These are phyloP conservation scores for Panicum miliaceum DNA, from an alignment of 176 grass and related monocot species.

Conservation along the genomic window DNA sequence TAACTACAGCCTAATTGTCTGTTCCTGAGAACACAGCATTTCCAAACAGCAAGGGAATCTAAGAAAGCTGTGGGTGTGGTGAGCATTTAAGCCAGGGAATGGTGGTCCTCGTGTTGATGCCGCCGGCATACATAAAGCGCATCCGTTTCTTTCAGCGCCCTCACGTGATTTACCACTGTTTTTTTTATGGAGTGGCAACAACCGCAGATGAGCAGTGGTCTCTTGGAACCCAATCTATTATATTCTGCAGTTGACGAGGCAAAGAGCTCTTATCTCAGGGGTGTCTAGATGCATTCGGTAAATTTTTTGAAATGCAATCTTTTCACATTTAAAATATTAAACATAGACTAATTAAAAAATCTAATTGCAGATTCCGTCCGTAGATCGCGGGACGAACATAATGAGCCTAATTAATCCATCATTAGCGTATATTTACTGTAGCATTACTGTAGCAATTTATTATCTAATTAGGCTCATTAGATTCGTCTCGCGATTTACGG, in stretches of 20 bases:
- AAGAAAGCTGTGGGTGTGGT: slow-evolving; percentile 11
- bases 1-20: neutral
- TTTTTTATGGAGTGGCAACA: slow-evolving; percentile 11
- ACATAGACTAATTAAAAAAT: too few species aligned
- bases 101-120: neutral
- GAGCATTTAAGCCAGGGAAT: slow-evolving; percentile 33
- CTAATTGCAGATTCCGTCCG: too few species aligned
- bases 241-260: neutral
- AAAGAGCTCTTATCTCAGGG: neutral
- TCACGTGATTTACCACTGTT: slow-evolving; percentile 41
- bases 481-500: too few species aligned
- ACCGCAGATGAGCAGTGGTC: neutral
- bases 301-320: too few species aligned
- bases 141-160: slow-evolving; percentile 24
- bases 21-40: neutral
- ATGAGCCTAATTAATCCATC: too few species aligned
- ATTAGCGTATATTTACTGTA: too few species aligned
- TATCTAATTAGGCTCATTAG: too few species aligned
- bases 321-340: too few species aligned
- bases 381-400: too few species aligned
- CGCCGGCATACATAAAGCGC: slow-evolving; percentile 24
- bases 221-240: neutral
- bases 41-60: neutral
- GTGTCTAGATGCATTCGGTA: too few species aligned
- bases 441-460: too few species aligned